These are phyloP conservation scores for Pythium angustatum DNA, from an alignment of 352 stramenopile genomes.

Conservation along the genomic window DNA sequence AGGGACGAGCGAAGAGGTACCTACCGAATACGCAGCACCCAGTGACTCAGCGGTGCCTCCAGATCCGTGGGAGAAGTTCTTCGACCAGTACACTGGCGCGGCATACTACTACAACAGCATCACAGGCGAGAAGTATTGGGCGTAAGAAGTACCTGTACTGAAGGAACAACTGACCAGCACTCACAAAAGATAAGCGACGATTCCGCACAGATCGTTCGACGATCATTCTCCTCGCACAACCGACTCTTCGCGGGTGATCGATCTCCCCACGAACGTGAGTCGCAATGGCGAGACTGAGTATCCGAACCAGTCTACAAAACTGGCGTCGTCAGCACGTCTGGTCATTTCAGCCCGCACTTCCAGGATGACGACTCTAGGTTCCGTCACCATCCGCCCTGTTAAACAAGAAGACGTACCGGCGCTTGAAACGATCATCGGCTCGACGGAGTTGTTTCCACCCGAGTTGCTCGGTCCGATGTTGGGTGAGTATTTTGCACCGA, in stretches of 20 bases:
- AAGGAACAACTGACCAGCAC: too few relatives aligned
- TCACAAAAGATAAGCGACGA: too few relatives aligned
- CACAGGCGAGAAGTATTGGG: conserved; percentile 86
- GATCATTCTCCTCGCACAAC: too few relatives aligned
- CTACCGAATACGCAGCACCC: neutral
- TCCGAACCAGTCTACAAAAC: too few relatives aligned
- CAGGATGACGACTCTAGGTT: too few relatives aligned
- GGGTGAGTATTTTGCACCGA: neutral
- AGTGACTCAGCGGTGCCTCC: conserved; percentile 31
- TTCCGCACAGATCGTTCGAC: too few relatives aligned
- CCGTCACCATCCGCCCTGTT: too few relatives aligned
- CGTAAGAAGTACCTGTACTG: conserved; percentile 33
- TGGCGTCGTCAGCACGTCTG: too few relatives aligned
- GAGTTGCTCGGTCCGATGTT: conserved; percentile 6
- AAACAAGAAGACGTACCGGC: conserved; percentile 3
- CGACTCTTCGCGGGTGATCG: too few relatives aligned
- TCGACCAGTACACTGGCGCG: conserved; percentile 83
- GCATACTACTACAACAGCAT: conserved; percentile 90
- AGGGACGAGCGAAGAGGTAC: neutral
- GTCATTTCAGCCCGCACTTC: too few relatives aligned
- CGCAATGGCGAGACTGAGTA: too few relatives aligned
- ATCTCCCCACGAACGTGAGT: too few relatives aligned
- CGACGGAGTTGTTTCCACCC: conserved; percentile 7
- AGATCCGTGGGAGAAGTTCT: conserved; percentile 84
- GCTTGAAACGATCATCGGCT: conserved; percentile 1